Conservation (phyloP, 768 basidiomycete genomes). For the Paxillus rubicundulus region DNA sequence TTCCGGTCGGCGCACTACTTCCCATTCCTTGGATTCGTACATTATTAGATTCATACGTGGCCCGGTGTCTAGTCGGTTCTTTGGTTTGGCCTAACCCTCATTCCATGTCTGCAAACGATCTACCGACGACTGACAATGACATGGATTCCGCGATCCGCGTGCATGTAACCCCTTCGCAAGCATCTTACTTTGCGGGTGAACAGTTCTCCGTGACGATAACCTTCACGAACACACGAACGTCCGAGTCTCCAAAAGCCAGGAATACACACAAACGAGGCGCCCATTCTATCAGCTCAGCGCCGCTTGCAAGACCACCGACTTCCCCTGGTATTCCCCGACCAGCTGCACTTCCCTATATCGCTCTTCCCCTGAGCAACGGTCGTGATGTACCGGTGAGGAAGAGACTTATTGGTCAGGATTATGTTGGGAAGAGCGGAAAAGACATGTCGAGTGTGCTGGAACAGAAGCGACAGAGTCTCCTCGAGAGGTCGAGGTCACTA, state of each 20-base stretch:
- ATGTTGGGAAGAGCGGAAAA: constrained; percentile 27
- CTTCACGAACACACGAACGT: constrained; percentile 77
- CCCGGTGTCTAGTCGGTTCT: neutral
- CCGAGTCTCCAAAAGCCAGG: constrained; percentile 36
- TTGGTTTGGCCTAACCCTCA: neutral
- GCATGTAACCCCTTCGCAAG: constrained; percentile 74
- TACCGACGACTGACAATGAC: constrained; percentile 14
- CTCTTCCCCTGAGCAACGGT: constrained; percentile 16
- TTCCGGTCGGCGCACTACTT: neutral
- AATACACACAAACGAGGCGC: constrained; percentile 63
- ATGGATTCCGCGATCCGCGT: constrained; percentile 56
- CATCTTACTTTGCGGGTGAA: constrained; percentile 93
- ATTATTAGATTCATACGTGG: constrained; percentile 3
- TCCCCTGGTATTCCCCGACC: constrained; percentile 64
- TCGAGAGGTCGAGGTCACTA: constrained; percentile 54
- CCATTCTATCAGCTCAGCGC: constrained; percentile 82
- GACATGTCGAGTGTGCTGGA: constrained; percentile 50
- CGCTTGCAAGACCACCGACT: constrained; percentile 77
- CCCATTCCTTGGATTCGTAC: neutral
- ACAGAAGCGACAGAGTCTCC: constrained; percentile 50
- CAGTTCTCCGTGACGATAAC: constrained; percentile 80
- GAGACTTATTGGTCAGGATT: constrained; percentile 52
- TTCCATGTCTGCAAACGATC: constrained; percentile 21
- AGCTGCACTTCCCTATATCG: constrained; percentile 27
- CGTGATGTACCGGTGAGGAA: constrained; percentile 42